These are phyloP conservation scores for Umbelopsis isabellina DNA, from an alignment of 192 early-diverging fungal species.

Conservation along the genomic window DNA sequence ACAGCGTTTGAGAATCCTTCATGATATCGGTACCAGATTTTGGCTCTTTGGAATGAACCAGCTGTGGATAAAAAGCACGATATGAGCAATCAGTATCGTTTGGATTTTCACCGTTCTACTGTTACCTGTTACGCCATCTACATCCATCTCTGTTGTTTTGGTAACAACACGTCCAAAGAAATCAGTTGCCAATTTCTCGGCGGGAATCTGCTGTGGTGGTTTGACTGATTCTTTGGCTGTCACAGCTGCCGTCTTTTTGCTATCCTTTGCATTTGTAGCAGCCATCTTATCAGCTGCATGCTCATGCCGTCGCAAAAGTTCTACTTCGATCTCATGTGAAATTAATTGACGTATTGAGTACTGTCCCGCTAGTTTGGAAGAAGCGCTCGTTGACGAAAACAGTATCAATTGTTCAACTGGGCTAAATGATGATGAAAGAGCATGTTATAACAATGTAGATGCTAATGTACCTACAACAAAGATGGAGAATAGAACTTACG, in stretches of 20 bases:
- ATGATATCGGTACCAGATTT: conserved; percentile 76
- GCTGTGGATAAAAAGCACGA: background rate
- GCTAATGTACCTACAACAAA: background rate
- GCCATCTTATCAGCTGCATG: conserved; percentile 24
- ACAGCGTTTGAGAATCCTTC: conserved; percentile 95
- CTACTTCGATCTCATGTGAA: conserved; percentile 70
- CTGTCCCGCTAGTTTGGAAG: conserved; percentile 56
- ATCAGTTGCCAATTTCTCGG: conserved; percentile 50
- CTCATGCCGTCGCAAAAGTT: conserved; percentile 44
- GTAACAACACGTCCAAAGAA: conserved; percentile 80
- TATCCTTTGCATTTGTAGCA: conserved; percentile 19
- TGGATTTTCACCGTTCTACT: background rate
- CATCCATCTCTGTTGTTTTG: conserved; percentile 12
- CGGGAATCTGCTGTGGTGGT: background rate
- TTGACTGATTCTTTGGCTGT: conserved; percentile 28
- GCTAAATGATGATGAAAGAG: conserved; percentile 25
- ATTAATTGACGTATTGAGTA: conserved; percentile 85
- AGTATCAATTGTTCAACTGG: conserved; percentile 51
- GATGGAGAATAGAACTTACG: conserved; percentile 57
- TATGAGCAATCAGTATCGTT: background rate
- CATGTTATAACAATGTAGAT: background rate
- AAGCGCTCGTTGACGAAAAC: conserved; percentile 42
- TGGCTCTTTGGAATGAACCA: conserved; percentile 28
- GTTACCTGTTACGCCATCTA: conserved; percentile 25
- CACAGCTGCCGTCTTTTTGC: conserved; percentile 33